Evolutionary conservation across 2,329 filamentous ascomycete species (phyloP), one percentile per base, ranked within the genome.

Genomic region (Fusarium sp.): DNA sequence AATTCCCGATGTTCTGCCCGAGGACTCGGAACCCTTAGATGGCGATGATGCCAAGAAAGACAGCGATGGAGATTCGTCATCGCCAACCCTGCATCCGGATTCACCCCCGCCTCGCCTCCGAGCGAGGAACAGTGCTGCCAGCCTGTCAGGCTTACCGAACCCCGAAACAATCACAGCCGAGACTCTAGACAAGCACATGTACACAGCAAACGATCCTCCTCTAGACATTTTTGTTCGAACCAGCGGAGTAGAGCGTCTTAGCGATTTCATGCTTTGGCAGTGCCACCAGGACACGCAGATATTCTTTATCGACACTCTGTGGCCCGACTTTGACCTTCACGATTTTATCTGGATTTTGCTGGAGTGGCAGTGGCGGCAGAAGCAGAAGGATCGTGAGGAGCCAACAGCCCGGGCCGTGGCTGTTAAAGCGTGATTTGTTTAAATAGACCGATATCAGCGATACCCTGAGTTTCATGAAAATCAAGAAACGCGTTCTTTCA

Each of bases 251-350:
- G 92, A 95, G 80, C 89, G 96, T 51, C 84, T 99, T 63, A 98
- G 94, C 77, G 96, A 99, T 79, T 99, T 98, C 76, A 96, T 99
- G 95, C 90, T 99, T 36, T 99, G 96, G 96, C 96, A 99, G 81
- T 96, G 94, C 75, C 95, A 98, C 77, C 90, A 97, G 77, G 87
- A 95, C 69, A 98, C 96, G 0, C 92, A 97, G 65, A 92, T 99
- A 70, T 94, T 97, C 64, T 99, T 98, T 78, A 82, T 98, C 60
- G 89, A 97, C 75, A 96, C 94, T 70, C 85, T 97, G 67, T 99
- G 96, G 96, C 96, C 96, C 2, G 94, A 98, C 68, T 98, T 99
- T 75, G 94, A 97, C 78, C 86, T 99, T 6, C 95, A 94, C 90
- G 89, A 95, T 63, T 98, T 98, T 80, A 81, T 99, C 16, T 96